phyloP scores from a whole-genome alignment of 345 rosid species.

The Bruguiera gymnorhiza region DNA sequence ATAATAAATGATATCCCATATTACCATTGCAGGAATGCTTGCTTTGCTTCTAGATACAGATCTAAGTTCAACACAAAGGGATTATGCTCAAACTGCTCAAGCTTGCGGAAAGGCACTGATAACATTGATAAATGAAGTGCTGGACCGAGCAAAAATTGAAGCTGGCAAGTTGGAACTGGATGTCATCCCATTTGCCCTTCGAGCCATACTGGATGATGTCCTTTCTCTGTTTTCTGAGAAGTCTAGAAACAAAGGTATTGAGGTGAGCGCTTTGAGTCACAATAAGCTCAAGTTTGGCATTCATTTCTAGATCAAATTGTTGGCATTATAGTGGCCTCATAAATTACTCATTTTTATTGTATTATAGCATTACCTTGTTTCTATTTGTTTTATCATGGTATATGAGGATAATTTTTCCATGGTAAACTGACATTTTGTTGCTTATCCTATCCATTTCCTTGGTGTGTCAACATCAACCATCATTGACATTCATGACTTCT shows the following conservation, averaged over 20 bases:
- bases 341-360: not conserved
- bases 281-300: not conserved
- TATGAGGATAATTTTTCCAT: not conserved
- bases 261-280: conserved; percentile 42
- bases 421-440: conserved; percentile 17
- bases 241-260: conserved; percentile 81
- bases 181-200: conserved; percentile 70
- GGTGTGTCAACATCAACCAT: conserved; percentile 11
- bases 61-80: conserved; percentile 83
- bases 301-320: no score
- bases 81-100: conserved; percentile 95
- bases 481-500: conserved; percentile 13
- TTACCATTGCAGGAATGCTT: conserved; percentile 69
- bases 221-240: conserved; percentile 94
- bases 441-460: conserved; percentile 2
- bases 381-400: conserved; percentile 1
- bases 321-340: not conserved
- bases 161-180: conserved; percentile 91
- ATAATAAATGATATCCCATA: not conserved
- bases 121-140: conserved; percentile 88
- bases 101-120: conserved; percentile 93
- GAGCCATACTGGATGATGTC: conserved; percentile 90
- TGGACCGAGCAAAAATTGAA: conserved; percentile 97
- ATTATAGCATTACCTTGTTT: not conserved
- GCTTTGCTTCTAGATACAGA: conserved; percentile 89